Evolutionary conservation across 768 basidiomycete species (phyloP).

Genomic region (Rickenella mellea): DNA sequence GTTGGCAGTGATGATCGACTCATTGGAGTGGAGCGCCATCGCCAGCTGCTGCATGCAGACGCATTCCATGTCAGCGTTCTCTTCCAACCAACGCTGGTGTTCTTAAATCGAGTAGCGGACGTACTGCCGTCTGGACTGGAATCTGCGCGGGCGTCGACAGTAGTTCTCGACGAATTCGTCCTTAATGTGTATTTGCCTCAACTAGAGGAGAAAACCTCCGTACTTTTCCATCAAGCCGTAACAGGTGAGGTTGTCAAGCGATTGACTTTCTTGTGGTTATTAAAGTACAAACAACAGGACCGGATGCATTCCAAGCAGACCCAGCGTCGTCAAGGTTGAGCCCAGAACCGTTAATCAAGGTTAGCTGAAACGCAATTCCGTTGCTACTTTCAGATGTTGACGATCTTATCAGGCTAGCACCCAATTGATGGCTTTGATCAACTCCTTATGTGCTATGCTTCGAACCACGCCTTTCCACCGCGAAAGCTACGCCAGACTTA

Average conservation of each 20-base stretch:
- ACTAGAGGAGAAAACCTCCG: slow-evolving; percentile 86
- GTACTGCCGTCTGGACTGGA: slow-evolving; percentile 68
- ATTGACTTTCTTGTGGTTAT: slow-evolving; percentile 3
- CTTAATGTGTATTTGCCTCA: slow-evolving; percentile 88
- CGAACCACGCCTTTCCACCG: slow-evolving; percentile 87
- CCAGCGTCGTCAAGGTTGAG: slow-evolving; percentile 55
- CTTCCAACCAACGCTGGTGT: slow-evolving; percentile 89
- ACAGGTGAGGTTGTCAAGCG: slow-evolving; percentile 35
- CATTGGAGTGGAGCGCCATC: slow-evolving; percentile 73
- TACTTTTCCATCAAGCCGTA: slow-evolving; percentile 79
- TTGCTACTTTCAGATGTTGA: slow-evolving; percentile 2
- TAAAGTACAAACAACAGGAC: slow-evolving; percentile 36
- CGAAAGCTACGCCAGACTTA: slow-evolving; percentile 90
- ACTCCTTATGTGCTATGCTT: slow-evolving; percentile 87
- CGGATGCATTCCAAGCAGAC: slow-evolving; percentile 86
- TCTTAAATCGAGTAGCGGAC: slow-evolving; percentile 63
- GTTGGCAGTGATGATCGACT: slow-evolving; percentile 67
- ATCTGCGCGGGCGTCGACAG: slow-evolving; percentile 52
- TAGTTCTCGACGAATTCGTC: slow-evolving; percentile 87
- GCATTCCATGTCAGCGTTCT: slow-evolving; percentile 91
- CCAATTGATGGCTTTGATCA: slow-evolving; percentile 81
- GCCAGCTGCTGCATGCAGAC: slow-evolving; percentile 78
- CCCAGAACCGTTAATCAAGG: slow-evolving; percentile 71
- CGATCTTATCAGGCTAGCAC: slow-evolving; percentile 58
- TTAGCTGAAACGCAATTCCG: slow-evolving; percentile 17